These are phyloP conservation scores for Cinchona pubescens DNA, from an alignment of 257 asterid species.

Conservation along the genomic window DNA sequence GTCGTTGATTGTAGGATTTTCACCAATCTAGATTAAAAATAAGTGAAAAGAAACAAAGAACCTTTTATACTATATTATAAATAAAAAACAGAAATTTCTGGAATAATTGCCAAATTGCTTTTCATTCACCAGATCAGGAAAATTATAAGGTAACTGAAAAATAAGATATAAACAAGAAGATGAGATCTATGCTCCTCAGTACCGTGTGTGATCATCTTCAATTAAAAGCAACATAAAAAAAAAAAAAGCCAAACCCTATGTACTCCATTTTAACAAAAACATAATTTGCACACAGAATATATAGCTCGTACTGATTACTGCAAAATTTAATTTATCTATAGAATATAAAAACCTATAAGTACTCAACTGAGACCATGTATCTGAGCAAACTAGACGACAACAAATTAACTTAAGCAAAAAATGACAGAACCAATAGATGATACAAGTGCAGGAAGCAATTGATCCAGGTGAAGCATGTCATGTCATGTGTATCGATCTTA, in stretches of 20 bases:
- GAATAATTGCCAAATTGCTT: neutral
- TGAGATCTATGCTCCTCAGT: neutral
- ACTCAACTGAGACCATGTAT: neutral
- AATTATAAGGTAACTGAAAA: neutral
- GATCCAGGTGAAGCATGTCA: slow-evolving; percentile 1
- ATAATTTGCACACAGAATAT: neutral
- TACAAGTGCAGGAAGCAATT: neutral
- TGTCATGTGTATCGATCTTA: neutral
- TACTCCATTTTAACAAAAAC: neutral
- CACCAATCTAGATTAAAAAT: neutral
- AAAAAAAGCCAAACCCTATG: neutral
- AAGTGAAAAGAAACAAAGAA: neutral
- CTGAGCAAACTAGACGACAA: neutral
- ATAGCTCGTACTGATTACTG: neutral
- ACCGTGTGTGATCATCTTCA: neutral
- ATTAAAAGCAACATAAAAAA: neutral
- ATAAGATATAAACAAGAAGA: neutral
- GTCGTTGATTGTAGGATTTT: neutral
- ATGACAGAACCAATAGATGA: neutral
- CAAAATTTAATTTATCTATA: neutral
- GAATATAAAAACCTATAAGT: neutral
- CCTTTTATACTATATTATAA: neutral
- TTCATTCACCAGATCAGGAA: neutral
- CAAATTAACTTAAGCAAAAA: neutral
- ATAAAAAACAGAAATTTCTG: neutral